These are phyloP conservation scores for Saprolegnia diclina DNA, from an alignment of 352 stramenopile species.

Conservation along the genomic window DNA sequence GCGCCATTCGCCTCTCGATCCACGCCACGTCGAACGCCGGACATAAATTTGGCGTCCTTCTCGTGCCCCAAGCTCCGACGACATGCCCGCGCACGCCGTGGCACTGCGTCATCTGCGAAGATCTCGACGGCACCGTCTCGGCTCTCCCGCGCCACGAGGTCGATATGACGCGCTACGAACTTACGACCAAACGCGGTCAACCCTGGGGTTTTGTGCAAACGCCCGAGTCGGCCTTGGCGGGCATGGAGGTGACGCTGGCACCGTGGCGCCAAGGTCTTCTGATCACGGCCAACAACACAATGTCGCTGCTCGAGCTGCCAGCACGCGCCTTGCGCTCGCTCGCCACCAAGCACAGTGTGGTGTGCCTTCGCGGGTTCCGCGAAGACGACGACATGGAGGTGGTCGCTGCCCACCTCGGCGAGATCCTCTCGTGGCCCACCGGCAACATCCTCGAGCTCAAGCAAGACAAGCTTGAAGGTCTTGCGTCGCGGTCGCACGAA, in stretches of 20 bases:
- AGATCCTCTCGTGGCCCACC: conserved; percentile 1
- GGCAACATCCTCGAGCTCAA: conserved; percentile 21
- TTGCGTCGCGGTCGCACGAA: conserved; percentile 12
- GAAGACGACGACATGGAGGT: background rate
- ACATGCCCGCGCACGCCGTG: too few species aligned
- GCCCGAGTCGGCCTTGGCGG: background rate
- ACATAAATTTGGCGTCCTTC: too few species aligned
- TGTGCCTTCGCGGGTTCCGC: conserved; percentile 18
- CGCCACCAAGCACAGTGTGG: conserved; percentile 10
- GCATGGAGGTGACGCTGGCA: background rate
- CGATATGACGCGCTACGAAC: too few species aligned
- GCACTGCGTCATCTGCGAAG: too few species aligned
- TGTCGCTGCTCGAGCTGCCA: background rate
- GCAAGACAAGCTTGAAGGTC: background rate
- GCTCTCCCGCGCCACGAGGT: too few species aligned
- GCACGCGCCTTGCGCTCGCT: background rate
- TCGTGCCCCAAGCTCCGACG: too few species aligned
- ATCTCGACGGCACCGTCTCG: too few species aligned
- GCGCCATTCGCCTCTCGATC: too few species aligned
- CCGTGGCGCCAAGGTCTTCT: background rate
- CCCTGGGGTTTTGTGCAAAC: too few species aligned
- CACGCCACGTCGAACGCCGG: too few species aligned
- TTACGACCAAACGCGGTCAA: too few species aligned
- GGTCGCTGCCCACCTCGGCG: background rate
- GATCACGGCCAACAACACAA: background rate